Percentiles rank a stretch among this genome's conserved stretches.
Conservation (phyloP, 306 rosid species). For the Corylus heterophylla region DNA sequence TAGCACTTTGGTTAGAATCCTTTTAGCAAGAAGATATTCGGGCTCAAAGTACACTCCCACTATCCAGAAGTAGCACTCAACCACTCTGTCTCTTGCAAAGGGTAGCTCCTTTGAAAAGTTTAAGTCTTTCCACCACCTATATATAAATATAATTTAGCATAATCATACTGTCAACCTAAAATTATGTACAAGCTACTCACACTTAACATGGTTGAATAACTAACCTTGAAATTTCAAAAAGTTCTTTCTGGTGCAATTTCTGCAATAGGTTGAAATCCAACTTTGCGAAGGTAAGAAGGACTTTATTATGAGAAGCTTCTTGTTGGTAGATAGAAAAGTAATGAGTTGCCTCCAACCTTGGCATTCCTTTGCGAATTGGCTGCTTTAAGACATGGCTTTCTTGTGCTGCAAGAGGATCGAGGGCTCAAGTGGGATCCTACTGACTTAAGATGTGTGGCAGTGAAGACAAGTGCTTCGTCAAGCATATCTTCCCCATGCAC, state of each 20-base stretch:
- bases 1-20: conserved; percentile 12
- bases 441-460: neutral
- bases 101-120: conserved; percentile 28
- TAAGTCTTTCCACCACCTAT: conserved; percentile 57
- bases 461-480: conserved; percentile 17
- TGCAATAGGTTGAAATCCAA: conserved; percentile 45
- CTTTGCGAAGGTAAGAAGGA: conserved; percentile 27
- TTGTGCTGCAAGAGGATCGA: neutral
- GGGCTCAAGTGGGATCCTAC: conserved; percentile 3
- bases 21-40: conserved; percentile 29
- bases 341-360: conserved; percentile 13
- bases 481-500: conserved; percentile 7
- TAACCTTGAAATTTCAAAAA: conserved; percentile 28
- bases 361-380: conserved; percentile 16
- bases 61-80: conserved; percentile 50
- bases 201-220: neutral
- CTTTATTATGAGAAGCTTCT: neutral
- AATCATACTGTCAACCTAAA: neutral
- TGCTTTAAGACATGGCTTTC: conserved; percentile 6
- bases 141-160: neutral
- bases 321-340: conserved; percentile 12
- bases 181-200: neutral
- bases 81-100: conserved; percentile 45
- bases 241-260: conserved; percentile 41
- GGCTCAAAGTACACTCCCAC: conserved; percentile 38